A percentile compares a stretch with the other conserved stretches of the same genome.
phyloP scores from a whole-genome alignment of 257 asterid genomes.

The Vinca minor region DNA sequence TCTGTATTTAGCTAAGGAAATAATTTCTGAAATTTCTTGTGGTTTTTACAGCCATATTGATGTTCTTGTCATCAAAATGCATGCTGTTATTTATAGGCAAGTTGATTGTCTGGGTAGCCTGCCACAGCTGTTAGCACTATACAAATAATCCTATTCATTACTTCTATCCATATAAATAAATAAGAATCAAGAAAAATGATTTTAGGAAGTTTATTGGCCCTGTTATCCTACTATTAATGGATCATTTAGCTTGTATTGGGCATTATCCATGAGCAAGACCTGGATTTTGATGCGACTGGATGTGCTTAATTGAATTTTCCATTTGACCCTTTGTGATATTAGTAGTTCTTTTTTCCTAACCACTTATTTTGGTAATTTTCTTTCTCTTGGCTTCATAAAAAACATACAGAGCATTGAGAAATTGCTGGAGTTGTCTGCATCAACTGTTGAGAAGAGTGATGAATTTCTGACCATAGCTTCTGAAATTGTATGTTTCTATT shows the following conservation, averaged over 20 bases:
- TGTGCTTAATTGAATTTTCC: neutral
- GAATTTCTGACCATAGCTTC: conserved; percentile 37
- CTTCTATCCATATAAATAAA: neutral
- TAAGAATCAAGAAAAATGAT: neutral
- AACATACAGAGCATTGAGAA: conserved; percentile 70
- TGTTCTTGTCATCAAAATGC: neutral
- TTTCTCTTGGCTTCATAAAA: conserved; percentile 7
- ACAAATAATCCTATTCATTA: neutral
- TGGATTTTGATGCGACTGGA: no score
- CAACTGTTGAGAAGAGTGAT: conserved; percentile 44
- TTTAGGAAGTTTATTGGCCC: neutral
- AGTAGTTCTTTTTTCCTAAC: neutral
- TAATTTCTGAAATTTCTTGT: neutral
- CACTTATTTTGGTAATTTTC: neutral
- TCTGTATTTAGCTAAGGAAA: neutral
- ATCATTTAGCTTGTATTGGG: neutral
- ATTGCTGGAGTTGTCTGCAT: conserved; percentile 58
- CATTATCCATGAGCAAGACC: no score
- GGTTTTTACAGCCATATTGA: neutral
- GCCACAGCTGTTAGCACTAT: neutral
- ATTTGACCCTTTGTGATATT: neutral
- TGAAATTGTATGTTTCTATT: conserved; percentile 35
- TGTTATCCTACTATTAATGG: neutral
- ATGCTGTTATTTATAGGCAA: neutral
- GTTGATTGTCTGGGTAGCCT: neutral